phyloP scores from a whole-genome alignment of 371 early-diverging fungal species.

The Actinomortierella ambigua region DNA sequence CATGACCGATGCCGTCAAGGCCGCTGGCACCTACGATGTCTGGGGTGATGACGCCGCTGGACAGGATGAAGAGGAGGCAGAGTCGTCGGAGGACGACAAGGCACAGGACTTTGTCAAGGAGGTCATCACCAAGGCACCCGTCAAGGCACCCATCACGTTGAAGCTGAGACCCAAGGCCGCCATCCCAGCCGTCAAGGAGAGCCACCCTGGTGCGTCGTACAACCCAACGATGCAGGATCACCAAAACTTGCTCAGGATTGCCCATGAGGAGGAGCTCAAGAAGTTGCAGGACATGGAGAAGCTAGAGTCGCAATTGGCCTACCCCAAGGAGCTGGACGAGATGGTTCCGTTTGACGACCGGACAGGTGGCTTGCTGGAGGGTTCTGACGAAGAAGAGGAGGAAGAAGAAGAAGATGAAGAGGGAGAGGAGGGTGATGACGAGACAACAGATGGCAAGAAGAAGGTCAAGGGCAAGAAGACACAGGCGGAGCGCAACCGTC shows the following conservation, averaged over 20 bases:
- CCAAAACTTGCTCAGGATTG: slow-evolving; percentile 58
- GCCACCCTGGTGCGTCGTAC: slow-evolving; percentile 91
- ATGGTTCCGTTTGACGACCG: slow-evolving; percentile 38
- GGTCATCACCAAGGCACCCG: slow-evolving; percentile 42
- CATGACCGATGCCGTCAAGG: slow-evolving; percentile 43
- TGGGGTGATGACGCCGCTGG: slow-evolving; percentile 52
- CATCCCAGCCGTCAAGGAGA: slow-evolving; percentile 72
- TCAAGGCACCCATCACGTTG: slow-evolving; percentile 60
- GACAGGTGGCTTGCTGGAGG: slow-evolving; percentile 33
- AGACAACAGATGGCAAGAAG: slow-evolving; percentile 22
- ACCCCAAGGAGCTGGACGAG: slow-evolving; percentile 51
- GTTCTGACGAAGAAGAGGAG: slow-evolving; percentile 56
- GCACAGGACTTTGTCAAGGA: slow-evolving; percentile 29
- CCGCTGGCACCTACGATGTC: slow-evolving; percentile 55
- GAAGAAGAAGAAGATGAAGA: slow-evolving; percentile 59
- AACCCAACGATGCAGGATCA: slow-evolving; percentile 85
- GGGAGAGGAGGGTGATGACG: slow-evolving; percentile 50
- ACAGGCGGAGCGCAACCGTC: slow-evolving; percentile 50
- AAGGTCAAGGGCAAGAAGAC: slow-evolving; percentile 49
- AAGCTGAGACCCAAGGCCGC: slow-evolving; percentile 52
- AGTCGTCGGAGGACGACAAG: slow-evolving; percentile 31
- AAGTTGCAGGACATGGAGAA: slow-evolving; percentile 56
- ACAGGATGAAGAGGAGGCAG: slow-evolving; percentile 5
- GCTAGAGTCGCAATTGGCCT: slow-evolving; percentile 49
- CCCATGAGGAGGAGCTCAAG: slow-evolving; percentile 56